Evolutionary conservation across 1,139 yeast genomes (phyloP).

Genomic region (Candida tropicalis): DNA sequence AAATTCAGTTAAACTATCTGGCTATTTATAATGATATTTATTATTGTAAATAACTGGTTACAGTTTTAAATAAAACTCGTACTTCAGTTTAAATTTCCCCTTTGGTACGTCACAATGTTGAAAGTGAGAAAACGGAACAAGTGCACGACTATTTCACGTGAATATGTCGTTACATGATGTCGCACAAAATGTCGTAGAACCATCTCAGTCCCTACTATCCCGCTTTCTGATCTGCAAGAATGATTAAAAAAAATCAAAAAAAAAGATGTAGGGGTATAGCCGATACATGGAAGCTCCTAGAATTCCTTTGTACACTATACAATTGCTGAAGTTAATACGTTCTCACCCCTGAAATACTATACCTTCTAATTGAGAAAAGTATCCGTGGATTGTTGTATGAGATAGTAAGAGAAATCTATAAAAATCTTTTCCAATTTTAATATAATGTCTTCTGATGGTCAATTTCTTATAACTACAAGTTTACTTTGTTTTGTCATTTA

Average conservation of each 20-base stretch:
- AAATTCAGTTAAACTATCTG: too few relatives aligned
- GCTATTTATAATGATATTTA: too few relatives aligned
- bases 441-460: conserved; percentile 9
- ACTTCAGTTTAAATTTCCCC: conserved; percentile 1
- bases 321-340: too few relatives aligned
- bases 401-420: too few relatives aligned
- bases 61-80: conserved; percentile 2
- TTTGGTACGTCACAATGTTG: conserved; percentile 1
- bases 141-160: neutral
- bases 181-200: neutral
- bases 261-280: neutral
- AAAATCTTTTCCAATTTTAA: neutral
- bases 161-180: neutral
- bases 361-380: too few relatives aligned
- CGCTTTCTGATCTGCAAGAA: neutral
- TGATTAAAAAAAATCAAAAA: neutral
- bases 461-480: conserved; percentile 8
- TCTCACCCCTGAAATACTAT: too few relatives aligned
- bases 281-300: neutral
- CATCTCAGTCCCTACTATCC: neutral
- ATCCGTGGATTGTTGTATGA: too few relatives aligned
- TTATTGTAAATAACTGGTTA: too few relatives aligned
- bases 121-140: neutral
- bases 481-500: conserved; percentile 11
- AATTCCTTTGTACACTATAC: too few relatives aligned